Percentiles rank a stretch among this genome's conserved stretches.
Evolutionary conservation across 2,329 filamentous ascomycete genomes (phyloP).

Genomic region (Aureobasidium sp.): DNA sequence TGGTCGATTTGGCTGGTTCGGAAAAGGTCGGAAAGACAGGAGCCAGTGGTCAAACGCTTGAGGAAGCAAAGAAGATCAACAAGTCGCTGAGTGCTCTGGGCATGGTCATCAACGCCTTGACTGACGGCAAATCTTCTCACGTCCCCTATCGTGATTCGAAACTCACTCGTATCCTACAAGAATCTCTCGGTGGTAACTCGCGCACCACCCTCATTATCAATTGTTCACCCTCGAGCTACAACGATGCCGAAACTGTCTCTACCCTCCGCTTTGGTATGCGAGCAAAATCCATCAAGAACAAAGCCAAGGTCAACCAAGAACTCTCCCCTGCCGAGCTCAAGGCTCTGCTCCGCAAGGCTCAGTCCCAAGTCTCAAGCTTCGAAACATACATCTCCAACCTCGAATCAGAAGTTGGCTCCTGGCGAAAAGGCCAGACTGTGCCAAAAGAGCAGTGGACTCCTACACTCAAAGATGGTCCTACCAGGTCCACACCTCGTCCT

Average conservation of each 20-base stretch:
- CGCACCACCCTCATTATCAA: conserved; percentile 98
- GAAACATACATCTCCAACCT: conserved; percentile 77
- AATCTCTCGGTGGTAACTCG: conserved; percentile 94
- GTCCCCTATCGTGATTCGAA: conserved; percentile 97
- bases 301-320: conserved; percentile 98
- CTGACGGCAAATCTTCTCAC: conserved; percentile 93
- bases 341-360: conserved; percentile 82
- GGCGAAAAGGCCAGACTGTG: conserved; percentile 82
- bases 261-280: conserved; percentile 92
- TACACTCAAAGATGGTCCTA: conserved; percentile 46
- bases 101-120: conserved; percentile 98
- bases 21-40: conserved; percentile 99
- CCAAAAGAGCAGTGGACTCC: conserved; percentile 84
- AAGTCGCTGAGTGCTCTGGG: conserved; percentile 96
- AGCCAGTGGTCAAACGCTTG: conserved; percentile 90
- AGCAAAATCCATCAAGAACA: conserved; percentile 99
- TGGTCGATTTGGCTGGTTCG: conserved; percentile 95
- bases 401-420: conserved; percentile 76
- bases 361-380: conserved; percentile 81
- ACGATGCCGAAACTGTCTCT: conserved; percentile 87
- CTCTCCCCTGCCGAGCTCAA: conserved; percentile 95
- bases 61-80: conserved; percentile 99
- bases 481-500: conserved; percentile 45
- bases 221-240: conserved; percentile 97
- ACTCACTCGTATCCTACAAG: conserved; percentile 92